phyloP scores from a whole-genome alignment of 1,284 basidiomycete genomes.

The Austropuccinia psidii region DNA sequence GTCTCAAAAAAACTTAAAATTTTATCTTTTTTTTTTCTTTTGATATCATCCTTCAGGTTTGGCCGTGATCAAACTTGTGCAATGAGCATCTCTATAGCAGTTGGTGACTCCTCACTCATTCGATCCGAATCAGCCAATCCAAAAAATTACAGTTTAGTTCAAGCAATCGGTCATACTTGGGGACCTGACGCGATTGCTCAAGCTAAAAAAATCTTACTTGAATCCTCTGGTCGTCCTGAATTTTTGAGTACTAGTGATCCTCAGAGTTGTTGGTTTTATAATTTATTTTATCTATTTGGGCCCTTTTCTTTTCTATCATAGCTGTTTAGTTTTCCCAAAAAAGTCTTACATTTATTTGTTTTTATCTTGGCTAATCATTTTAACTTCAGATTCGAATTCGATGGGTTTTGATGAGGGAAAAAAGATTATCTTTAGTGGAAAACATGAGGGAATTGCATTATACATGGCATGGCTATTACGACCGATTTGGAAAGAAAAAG shows the following conservation, averaged over 20 bases:
- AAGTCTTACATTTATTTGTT: not conserved
- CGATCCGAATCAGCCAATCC: not conserved
- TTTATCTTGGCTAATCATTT: not conserved
- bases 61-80: constrained; percentile 81
- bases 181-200: constrained; percentile 44
- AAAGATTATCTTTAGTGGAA: constrained; percentile 70
- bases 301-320: not conserved
- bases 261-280: constrained; percentile 2
- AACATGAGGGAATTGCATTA: constrained; percentile 78
- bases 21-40: constrained; percentile 7
- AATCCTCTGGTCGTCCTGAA: constrained; percentile 40
- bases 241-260: not conserved
- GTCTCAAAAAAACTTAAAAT: not conserved
- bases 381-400: not conserved
- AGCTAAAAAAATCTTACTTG: constrained; percentile 45
- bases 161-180: constrained; percentile 39
- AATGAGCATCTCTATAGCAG: constrained; percentile 69
- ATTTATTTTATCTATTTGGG: not conserved
- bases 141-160: no score
- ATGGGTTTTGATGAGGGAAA: constrained; percentile 59
- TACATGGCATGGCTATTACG: constrained; percentile 77
- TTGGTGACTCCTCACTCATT: constrained; percentile 43
- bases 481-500: constrained; percentile 75
- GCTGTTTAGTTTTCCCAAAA: not conserved
- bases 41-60: constrained; percentile 55